Base-by-base conservation (phyloP, 192 early-diverging fungal species). In the Jimgerdemannia lactiflua region DNA sequence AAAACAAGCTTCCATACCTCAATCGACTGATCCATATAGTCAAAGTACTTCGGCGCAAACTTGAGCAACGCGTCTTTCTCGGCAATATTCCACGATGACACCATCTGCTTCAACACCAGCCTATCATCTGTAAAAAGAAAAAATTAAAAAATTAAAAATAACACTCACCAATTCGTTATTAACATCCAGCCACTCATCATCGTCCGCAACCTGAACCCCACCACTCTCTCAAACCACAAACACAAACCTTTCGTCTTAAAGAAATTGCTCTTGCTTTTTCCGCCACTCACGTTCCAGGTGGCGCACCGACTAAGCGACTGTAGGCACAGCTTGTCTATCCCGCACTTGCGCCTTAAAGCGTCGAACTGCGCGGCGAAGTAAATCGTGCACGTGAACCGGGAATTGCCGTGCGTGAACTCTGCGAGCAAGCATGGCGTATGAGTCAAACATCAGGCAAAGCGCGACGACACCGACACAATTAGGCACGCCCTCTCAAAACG, bases 11-110 rank as follows among this genome's bases (percentile, higher is more conserved):
- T 70, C 66, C 71, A 66, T 77, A 80, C 79, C 17, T 75, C 67
- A 18, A 91, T 77, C 3, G 90, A 86, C 54, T 90, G 82, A 4
- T 91, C 88, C 88, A 95, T 87, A 71, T 92, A 94, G 41, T 89
- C 89, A 86, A 98, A 98, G 74, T 98, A 98, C 64, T 90, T 90
- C 59, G 95, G 95, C 1, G 96, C 94, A 86, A 98, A 95, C 72
- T 92, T 89, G 29, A 94, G 78, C 44, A 98, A 87, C 4, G 92
- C 93, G 64, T 95, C 95, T 72, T 92, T 86, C 75, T 98, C 96
- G 4, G 92, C 85, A 74, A 89, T 86, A 19, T 88, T 90, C 89
- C 89, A 93, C 14, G 84, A 87, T 9, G 86, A 84, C 17, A 91
- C 86, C 79, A 98, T 88, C 78, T 97, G 87, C 81, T 98, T 98